These are phyloP conservation scores for Syzygium oleosum DNA, from an alignment of 345 rosid species.

Conservation along the genomic window DNA sequence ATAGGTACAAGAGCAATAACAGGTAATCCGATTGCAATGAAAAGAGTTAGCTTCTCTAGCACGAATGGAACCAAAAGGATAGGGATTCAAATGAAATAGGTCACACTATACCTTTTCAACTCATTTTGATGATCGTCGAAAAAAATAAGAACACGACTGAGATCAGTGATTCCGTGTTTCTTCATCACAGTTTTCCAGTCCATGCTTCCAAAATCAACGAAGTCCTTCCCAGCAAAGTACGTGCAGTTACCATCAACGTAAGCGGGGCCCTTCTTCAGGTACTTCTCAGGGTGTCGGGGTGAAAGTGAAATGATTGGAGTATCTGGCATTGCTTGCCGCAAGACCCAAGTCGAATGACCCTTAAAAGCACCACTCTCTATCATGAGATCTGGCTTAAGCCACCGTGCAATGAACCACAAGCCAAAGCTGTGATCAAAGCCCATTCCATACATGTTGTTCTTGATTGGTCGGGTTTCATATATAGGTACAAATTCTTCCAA, in stretches of 20 bases:
- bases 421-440: conserved; percentile 99
- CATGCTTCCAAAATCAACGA: conserved; percentile 90
- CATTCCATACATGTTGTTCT: conserved; percentile 94
- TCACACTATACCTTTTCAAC: conserved; percentile 61
- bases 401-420: conserved; percentile 83
- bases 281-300: conserved; percentile 93
- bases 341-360: conserved; percentile 98
- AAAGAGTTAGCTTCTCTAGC: neutral
- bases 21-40: neutral
- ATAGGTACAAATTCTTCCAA: conserved; percentile 89
- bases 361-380: conserved; percentile 98
- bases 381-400: conserved; percentile 94
- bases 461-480: conserved; percentile 90
- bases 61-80: neutral
- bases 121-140: conserved; percentile 99
- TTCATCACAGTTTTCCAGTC: conserved; percentile 71
- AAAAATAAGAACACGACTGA: conserved; percentile 59
- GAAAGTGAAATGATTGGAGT: conserved; percentile 72
- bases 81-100: neutral
- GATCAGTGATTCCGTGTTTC: conserved; percentile 56
- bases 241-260: conserved; percentile 97
- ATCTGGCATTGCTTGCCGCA: conserved; percentile 96
- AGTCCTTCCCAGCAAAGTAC: conserved; percentile 94
- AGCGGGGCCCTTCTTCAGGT: conserved; percentile 86
- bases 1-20: conserved; percentile 6